A percentile compares a stretch with the other conserved stretches of the same genome.
These are phyloP conservation scores for Parsonsia alboflavescens DNA, from an alignment of 257 asterid species.

Conservation along the genomic window DNA sequence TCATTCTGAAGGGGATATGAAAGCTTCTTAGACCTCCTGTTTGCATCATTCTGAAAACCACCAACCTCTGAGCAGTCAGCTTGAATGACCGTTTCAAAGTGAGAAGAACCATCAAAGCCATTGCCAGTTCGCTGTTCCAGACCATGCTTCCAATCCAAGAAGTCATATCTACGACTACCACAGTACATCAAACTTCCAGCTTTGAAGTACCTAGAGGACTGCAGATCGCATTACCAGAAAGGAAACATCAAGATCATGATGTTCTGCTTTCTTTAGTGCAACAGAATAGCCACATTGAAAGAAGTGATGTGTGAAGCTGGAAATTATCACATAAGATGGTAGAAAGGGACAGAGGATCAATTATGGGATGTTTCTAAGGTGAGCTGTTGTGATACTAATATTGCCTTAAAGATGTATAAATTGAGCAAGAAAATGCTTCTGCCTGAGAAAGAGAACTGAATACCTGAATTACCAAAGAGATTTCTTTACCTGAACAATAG, in stretches of 20 bases:
- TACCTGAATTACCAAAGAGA: not conserved
- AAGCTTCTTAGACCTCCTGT: slow-evolving; percentile 16
- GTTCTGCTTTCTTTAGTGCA: slow-evolving; percentile 25
- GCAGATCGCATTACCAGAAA: slow-evolving; percentile 42
- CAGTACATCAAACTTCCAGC: slow-evolving; percentile 31
- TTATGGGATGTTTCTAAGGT: not conserved
- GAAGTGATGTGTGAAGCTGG: slow-evolving; percentile 5
- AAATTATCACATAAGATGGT: not conserved
- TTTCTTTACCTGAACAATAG: not conserved
- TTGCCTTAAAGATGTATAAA: not conserved
- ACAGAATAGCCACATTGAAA: slow-evolving; percentile 16
- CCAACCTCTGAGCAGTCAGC: slow-evolving; percentile 7
- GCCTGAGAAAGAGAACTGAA: slow-evolving; percentile 1
- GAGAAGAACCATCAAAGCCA: slow-evolving; percentile 13
- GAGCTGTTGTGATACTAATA: not conserved
- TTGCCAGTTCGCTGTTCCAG: slow-evolving; percentile 19
- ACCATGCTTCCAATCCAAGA: slow-evolving; percentile 27
- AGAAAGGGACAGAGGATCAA: too few species aligned
- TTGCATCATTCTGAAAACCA: slow-evolving; percentile 22
- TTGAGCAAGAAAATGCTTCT: not conserved
- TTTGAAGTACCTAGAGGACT: slow-evolving; percentile 42
- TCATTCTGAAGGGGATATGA: slow-evolving; percentile 21
- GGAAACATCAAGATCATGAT: slow-evolving; percentile 37
- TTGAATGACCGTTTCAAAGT: slow-evolving; percentile 16
- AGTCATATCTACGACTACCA: slow-evolving; percentile 24